phyloP scores from a whole-genome alignment of 2,329 filamentous ascomycete genomes.

The Cordyceps pruinosa region DNA sequence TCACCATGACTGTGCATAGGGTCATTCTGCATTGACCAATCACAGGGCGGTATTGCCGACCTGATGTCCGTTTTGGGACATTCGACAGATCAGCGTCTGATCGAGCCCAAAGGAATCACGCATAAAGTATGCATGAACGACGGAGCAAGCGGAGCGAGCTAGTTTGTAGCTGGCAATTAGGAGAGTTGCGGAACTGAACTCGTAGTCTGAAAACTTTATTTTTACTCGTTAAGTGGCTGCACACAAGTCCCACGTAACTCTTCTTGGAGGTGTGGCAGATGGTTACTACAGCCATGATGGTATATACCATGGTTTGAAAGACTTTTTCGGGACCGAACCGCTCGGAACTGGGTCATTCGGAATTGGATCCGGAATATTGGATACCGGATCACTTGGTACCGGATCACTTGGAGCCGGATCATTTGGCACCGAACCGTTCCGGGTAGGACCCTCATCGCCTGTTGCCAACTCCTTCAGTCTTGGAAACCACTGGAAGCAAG shows the following conservation, averaged over 20 bases:
- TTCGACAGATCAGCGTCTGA: no score
- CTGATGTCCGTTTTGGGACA: not conserved
- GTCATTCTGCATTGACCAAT: not conserved
- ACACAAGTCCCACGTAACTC: not conserved
- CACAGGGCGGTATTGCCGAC: not conserved
- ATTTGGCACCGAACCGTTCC: no score
- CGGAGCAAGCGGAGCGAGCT: no score
- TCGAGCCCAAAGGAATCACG: no score
- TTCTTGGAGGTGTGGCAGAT: not conserved
- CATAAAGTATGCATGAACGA: no score
- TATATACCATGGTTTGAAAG: constrained; percentile 7
- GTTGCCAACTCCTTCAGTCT: not conserved
- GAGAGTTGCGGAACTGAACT: no score
- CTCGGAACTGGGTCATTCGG: not conserved
- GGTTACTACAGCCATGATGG: not conserved
- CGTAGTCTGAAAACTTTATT: no score
- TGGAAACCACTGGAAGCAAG: not conserved
- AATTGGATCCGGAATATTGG: not conserved
- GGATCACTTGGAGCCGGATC: not conserved
- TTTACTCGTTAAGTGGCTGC: no score
- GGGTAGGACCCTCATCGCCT: no score
- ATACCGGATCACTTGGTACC: no score
- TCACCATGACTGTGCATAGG: constrained; percentile 7
- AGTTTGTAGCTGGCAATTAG: no score
- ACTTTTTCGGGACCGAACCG: not conserved